These are phyloP conservation scores for Thalia dealbata DNA, from an alignment of 176 grass and related monocot species.

Conservation along the genomic window DNA sequence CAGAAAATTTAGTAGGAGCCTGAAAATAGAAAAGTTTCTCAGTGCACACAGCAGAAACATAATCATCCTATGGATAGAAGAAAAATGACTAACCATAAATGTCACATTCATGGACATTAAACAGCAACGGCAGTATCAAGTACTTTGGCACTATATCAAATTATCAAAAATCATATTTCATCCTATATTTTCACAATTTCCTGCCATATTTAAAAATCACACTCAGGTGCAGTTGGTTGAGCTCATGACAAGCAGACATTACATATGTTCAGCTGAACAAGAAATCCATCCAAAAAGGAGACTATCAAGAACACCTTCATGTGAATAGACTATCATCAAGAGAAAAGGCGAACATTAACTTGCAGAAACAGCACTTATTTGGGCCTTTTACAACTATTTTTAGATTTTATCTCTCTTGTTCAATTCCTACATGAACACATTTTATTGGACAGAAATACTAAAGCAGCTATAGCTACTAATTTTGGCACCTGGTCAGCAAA, in stretches of 20 bases:
- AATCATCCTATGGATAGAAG: not conserved
- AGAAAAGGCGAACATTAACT: not conserved
- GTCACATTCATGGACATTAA: constrained; percentile 1
- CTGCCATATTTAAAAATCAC: not conserved
- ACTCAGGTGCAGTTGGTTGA: constrained; percentile 1
- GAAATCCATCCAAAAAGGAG: not conserved
- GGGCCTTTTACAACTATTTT: not conserved
- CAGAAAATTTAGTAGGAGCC: constrained; percentile 90
- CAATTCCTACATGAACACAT: no score
- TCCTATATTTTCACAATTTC: not conserved
- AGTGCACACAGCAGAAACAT: constrained; percentile 4
- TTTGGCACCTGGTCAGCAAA: not conserved
- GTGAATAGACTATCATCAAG: not conserved
- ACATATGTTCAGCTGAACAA: not conserved
- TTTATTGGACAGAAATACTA: not conserved
- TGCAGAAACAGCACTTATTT: no score
- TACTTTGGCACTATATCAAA: not conserved
- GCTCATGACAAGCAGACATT: not conserved
- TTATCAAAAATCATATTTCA: not conserved
- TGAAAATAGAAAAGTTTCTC: constrained; percentile 27
- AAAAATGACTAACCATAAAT: not conserved
- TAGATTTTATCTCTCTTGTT: no score
- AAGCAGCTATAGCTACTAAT: not conserved
- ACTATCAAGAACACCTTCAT: not conserved
- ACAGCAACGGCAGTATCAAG: not conserved